phyloP scores from a whole-genome alignment of 2,329 filamentous ascomycete species.

The Fusarium sp. region DNA sequence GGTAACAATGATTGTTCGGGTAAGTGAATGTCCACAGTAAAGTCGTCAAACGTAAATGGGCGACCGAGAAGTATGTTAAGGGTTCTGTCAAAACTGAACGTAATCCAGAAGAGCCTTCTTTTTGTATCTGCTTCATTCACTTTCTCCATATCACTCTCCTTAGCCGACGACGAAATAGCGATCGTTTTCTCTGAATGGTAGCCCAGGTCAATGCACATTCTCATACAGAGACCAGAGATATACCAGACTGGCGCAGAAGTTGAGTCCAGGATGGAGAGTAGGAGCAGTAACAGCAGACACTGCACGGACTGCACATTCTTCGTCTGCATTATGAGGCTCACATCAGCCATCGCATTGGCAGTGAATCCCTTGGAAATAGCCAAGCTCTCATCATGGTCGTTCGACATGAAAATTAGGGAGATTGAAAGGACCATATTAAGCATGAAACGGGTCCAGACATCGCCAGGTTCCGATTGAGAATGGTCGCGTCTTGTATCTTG shows the following conservation, averaged over 20 bases:
- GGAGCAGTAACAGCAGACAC: constrained; percentile 4
- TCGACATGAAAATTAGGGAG: constrained; percentile 8
- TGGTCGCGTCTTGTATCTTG: not conserved
- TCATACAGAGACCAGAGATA: constrained; percentile 22
- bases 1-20: not conserved
- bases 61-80: constrained; percentile 17
- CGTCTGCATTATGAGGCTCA: constrained; percentile 13
- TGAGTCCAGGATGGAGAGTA: constrained; percentile 17
- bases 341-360: constrained; percentile 13
- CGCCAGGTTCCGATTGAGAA: not conserved
- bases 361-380: constrained; percentile 8
- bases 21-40: not conserved
- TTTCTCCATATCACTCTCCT: accelerated
- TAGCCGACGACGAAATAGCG: not conserved
- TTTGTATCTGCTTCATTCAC: constrained; percentile 2
- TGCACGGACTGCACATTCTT: constrained; percentile 22
- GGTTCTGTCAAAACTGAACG: constrained; percentile 14
- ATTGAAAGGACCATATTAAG: constrained; percentile 26
- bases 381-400: constrained; percentile 9
- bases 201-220: constrained; percentile 23
- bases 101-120: constrained; percentile 17
- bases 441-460: constrained; percentile 18
- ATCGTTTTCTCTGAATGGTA: constrained; percentile 22
- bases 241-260: constrained; percentile 19
- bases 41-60: constrained; percentile 18